A percentile compares a stretch with the other conserved stretches of the same genome.
These are phyloP conservation scores for Coniferiporia sulphurascens DNA, from an alignment of 1,284 basidiomycete genomes.

Conservation along the genomic window DNA sequence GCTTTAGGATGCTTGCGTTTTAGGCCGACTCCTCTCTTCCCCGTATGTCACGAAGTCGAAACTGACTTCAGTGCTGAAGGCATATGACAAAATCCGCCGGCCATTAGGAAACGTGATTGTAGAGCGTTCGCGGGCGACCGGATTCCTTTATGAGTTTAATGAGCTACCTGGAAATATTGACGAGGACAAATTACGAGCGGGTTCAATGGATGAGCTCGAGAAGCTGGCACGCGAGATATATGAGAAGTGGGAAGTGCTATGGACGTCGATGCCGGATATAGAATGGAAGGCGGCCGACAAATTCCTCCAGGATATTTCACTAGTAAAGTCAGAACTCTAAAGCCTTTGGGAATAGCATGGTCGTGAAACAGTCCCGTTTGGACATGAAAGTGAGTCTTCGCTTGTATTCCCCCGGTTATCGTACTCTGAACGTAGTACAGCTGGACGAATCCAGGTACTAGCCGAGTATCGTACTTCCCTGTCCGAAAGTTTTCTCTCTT, in stretches of 20 bases:
- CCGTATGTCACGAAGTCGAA: conserved; percentile 17
- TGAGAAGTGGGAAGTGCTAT: conserved; percentile 30
- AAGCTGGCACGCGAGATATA: conserved; percentile 27
- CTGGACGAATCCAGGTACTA: too few species aligned
- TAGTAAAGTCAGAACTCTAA: too few species aligned
- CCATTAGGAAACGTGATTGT: conserved; percentile 20
- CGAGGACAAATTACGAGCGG: background rate
- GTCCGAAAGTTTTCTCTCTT: too few species aligned
- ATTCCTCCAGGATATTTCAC: background rate
- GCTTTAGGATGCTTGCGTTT: conserved; percentile 33
- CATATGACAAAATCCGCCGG: conserved; percentile 26
- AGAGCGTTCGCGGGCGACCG: conserved; percentile 8
- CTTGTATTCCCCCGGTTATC: too few species aligned
- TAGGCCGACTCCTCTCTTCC: conserved; percentile 30
- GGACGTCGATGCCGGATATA: conserved; percentile 16
- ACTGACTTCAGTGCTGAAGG: conserved; percentile 20
- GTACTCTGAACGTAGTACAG: too few species aligned
- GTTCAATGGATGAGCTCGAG: conserved; percentile 20
- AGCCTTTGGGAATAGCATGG: too few species aligned
- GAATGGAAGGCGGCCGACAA: conserved; percentile 14
- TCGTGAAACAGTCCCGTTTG: too few species aligned
- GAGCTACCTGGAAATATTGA: conserved; percentile 2
- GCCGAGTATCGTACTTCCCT: too few species aligned
- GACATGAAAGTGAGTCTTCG: too few species aligned
- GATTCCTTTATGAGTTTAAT: conserved; percentile 16